These are phyloP conservation scores for Cardamine resedifolia DNA, from an alignment of 345 rosid species.

Conservation along the genomic window DNA sequence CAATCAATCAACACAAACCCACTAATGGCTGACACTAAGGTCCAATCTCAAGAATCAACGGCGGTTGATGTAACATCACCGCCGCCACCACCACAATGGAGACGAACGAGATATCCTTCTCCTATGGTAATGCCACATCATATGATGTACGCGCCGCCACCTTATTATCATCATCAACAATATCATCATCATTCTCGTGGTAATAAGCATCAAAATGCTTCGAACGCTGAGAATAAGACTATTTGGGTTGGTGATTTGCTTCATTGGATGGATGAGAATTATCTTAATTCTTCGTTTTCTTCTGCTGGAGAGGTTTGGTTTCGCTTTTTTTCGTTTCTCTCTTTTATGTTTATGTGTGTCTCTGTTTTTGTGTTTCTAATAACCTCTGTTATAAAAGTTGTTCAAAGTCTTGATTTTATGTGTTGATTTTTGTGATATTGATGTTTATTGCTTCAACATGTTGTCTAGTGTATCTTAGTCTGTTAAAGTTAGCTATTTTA, in stretches of 20 bases:
- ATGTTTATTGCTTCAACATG: background rate
- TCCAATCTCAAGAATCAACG: constrained; percentile 44
- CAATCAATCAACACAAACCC: background rate
- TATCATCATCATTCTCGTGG: constrained; percentile 40
- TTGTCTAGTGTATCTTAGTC: background rate
- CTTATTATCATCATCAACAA: constrained; percentile 46
- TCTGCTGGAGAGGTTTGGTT: constrained; percentile 73
- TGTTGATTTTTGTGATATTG: background rate
- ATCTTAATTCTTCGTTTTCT: constrained; percentile 66
- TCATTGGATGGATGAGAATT: constrained; percentile 97
- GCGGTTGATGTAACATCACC: constrained; percentile 28
- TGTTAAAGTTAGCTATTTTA: background rate
- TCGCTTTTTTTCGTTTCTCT: too few relatives aligned
- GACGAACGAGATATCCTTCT: constrained; percentile 75
- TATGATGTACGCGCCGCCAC: constrained; percentile 61
- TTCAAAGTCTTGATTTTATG: background rate
- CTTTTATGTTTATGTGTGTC: background rate
- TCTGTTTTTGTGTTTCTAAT: background rate
- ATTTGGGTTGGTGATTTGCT: constrained; percentile 97
- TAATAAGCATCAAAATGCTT: constrained; percentile 45
- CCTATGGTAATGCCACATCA: constrained; percentile 92
- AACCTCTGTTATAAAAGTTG: background rate
- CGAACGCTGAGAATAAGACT: constrained; percentile 68
- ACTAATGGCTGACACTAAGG: constrained; percentile 40
- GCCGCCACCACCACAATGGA: constrained; percentile 55